Evolutionary conservation across 2,329 filamentous ascomycete genomes (phyloP), one percentile per base, ranked within the genome.

Genomic region (Colletotrichum liaoningense): DNA sequence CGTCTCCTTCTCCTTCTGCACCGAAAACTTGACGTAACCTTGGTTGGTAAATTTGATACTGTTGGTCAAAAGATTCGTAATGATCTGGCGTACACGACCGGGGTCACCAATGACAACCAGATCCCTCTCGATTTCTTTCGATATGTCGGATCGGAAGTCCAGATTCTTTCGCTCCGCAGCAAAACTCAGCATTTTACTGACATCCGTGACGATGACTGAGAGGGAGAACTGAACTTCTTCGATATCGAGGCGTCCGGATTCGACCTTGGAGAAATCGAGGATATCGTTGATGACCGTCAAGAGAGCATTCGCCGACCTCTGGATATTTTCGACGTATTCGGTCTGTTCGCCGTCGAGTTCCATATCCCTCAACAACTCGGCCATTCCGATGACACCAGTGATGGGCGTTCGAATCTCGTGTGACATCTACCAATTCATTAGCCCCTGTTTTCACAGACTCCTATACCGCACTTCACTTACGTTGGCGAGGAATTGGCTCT

Each of bases 231-330:
- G 93, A 0, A 95, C 93, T 77, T 95, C 93, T 81, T 95, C 93
- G 54, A 95, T 92, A 75, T 95, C 93, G 24, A 95, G 83, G 8
- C 92, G 87, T 3, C 94, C 93, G 9, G 92, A 94, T 79, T 95
- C 94, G 1, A 95, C 92, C 81, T 97, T 97, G 4, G 94, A 97
- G 80, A 97, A 95, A 81, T 97, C 95, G 1, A 97, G 85, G 68
- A 97, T 97, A 78, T 97, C 95, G 78, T 97, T 97, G 82, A 97
- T 97, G 54, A 97, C 93, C 0, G 94, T 96, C 24, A 97, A 86
- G 3, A 97, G 84, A 2, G 93, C 94, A 75, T 96, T 95, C 0
- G 93, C 94, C 6, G 93, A 95, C 64, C 93, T 88, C 77, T 94
- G 92, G 7, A 96, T 94, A 74, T 94, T 95, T 76, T 94, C 92